A percentile compares a stretch with the other conserved stretches of the same genome.
Evolutionary conservation across 2,329 filamentous ascomycete genomes (phyloP).

Genomic region (Sarocladium oryzae): DNA sequence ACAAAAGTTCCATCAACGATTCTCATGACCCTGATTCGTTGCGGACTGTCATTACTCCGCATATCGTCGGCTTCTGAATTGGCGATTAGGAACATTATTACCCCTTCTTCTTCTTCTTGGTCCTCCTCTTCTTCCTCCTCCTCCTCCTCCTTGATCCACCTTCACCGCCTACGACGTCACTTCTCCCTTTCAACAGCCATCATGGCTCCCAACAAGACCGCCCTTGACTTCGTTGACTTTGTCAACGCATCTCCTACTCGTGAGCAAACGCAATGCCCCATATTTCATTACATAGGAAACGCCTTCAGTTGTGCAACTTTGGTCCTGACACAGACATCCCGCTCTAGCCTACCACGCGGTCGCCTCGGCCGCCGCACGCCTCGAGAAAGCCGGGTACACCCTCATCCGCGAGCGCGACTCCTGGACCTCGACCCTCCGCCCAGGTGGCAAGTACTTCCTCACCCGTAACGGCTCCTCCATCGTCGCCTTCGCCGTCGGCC

Average conservation of each 20-base stretch:
- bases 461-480: conserved; percentile 91
- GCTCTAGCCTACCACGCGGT: conserved; percentile 89
- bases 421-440: conserved; percentile 72
- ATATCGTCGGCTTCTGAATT: neutral
- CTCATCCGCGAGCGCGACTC: conserved; percentile 86
- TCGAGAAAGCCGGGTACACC: conserved; percentile 79
- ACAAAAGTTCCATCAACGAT: no score
- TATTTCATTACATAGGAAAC: no score
- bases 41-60: conserved; percentile 7
- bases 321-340: conserved; percentile 8
- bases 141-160: neutral
- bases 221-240: conserved; percentile 84
- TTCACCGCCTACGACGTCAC: neutral
- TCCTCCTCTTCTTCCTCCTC: neutral
- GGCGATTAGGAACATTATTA: no score
- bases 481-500: conserved; percentile 85
- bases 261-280: no score
- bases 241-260: conserved; percentile 92
- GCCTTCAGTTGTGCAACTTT: no score
- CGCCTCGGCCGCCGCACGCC: conserved; percentile 64
- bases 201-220: conserved; percentile 51
- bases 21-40: conserved; percentile 12
- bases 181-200: conserved; percentile 26
- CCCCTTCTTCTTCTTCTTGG: no score
- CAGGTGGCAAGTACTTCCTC: conserved; percentile 92